Evolutionary conservation across 441 rosid species (phyloP), one percentile per base, ranked within the genome.

Genomic region (Gossypium trilobum): DNA sequence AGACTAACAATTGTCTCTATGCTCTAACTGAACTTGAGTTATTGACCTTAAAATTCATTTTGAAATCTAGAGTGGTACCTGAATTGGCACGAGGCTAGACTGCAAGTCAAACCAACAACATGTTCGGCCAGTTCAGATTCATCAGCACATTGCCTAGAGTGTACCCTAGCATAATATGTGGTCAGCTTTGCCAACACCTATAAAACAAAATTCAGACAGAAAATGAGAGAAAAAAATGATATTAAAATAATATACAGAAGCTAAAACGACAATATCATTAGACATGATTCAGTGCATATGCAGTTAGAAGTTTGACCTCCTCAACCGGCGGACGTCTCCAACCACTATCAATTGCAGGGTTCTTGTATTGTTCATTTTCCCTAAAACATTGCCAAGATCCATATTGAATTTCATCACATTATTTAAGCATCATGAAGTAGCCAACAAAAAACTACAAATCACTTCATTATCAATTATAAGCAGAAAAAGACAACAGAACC

Each of bases 51-150:
- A 57, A 68, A 42, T 23, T 29, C 42, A 36, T 23, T 66, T 19
- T 17, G 23, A 57, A 74, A 19, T 16, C 3, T 48, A 1, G 52
- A 56, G 27, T 59, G 27, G 27, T 44, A 92, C 98, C 98, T 88
- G 73, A 86, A 92, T 10, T 82, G 96, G 80, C 98, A 91, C 79
- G 98, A 83, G 55, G 97, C 99, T 44, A 95, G 79, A 82, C 91
- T 92, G 76, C 83, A 82, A 39, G 97, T 92, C 84, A 95, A 82
- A 74, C 96, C 91, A 77, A 85, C 92, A 74, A 89, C 73, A 78
- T 95, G 97, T 76, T 90, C 98, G 74, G 97, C 97, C 29, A 92
- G 79, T 77, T 95, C 99, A 80, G 96, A 93, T 87, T 92, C 98
- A 79, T 95, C 97, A 74, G 78, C 78, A 79, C 98, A 92, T 23